Conservation (phyloP, 2,329 filamentous ascomycete species). For the Phyllosticta citriasiana region DNA sequence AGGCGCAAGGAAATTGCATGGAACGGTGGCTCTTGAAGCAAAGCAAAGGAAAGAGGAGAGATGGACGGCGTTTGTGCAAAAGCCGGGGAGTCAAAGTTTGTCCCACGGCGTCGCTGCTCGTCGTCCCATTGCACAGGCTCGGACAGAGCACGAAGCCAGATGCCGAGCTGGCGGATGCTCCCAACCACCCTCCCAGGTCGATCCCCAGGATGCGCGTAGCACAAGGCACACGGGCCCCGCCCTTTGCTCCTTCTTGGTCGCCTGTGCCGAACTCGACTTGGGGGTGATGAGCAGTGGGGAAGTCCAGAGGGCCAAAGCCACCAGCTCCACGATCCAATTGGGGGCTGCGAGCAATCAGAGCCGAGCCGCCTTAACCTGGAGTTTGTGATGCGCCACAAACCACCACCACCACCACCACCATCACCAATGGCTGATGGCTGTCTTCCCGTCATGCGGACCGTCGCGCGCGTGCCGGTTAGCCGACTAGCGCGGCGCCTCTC, state of each 20-base stretch:
- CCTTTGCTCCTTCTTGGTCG: background rate
- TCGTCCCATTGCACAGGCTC: background rate
- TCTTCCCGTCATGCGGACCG: background rate
- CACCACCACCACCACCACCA: background rate
- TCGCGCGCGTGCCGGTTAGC: background rate
- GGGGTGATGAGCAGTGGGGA: background rate
- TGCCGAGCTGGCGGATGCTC: background rate
- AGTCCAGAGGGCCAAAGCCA: background rate
- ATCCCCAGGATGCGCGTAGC: background rate
- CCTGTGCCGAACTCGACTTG: background rate
- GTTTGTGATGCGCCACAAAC: background rate
- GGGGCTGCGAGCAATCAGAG: background rate
- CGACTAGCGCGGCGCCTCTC: background rate
- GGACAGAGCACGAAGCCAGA: background rate
- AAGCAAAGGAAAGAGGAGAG: background rate
- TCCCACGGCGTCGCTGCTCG: background rate
- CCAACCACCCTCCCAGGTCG: background rate
- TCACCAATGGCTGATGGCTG: background rate
- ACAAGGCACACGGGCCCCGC: background rate
- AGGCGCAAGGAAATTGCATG: background rate
- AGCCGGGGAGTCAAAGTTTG: background rate
- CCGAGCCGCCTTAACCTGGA: background rate
- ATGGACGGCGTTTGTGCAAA: background rate
- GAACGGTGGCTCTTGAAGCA: background rate
- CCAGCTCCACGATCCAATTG: background rate